Evolutionary conservation across 371 early-diverging fungal species (phyloP).

Genomic region (Mortierella polycephala): DNA sequence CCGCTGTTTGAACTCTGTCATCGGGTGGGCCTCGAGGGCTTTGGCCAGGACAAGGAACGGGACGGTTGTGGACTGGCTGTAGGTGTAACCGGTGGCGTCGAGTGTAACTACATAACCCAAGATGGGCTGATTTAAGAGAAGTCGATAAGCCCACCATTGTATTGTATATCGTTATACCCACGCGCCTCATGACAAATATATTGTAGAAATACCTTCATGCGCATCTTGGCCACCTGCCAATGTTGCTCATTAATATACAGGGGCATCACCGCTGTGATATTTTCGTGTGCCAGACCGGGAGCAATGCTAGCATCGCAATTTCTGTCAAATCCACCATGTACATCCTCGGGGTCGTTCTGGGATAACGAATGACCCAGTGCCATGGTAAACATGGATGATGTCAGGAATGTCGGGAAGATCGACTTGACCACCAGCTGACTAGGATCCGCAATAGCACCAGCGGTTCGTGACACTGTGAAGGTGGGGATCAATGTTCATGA

Average conservation of each 20-base stretch:
- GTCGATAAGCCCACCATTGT: background rate
- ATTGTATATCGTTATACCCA: background rate
- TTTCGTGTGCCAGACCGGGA: conserved; percentile 42
- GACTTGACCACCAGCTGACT: conserved; percentile 55
- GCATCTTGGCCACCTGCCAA: conserved; percentile 55
- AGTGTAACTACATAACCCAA: conserved; percentile 56
- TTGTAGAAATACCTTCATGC: conserved; percentile 43
- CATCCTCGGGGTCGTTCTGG: conserved; percentile 34
- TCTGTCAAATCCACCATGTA: conserved; percentile 57
- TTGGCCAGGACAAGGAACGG: conserved; percentile 55
- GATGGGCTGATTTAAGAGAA: conserved; percentile 36
- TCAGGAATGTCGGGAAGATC: conserved; percentile 55
- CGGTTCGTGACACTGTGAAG: conserved; percentile 34
- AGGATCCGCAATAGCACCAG: conserved; percentile 55
- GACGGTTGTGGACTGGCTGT: conserved; percentile 54
- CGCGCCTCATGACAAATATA: background rate
- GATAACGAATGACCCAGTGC: conserved; percentile 48
- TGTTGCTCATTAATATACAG: conserved; percentile 56
- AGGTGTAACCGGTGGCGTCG: conserved; percentile 56
- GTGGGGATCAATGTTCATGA: no score
- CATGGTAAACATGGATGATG: conserved; percentile 54
- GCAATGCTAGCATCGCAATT: conserved; percentile 39
- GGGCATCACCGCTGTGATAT: conserved; percentile 55
- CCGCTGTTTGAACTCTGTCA: conserved; percentile 49
- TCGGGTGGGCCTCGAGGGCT: conserved; percentile 40